These are phyloP conservation scores for Fusarium stilboides DNA, from an alignment of 2,329 filamentous ascomycete species.

Conservation along the genomic window DNA sequence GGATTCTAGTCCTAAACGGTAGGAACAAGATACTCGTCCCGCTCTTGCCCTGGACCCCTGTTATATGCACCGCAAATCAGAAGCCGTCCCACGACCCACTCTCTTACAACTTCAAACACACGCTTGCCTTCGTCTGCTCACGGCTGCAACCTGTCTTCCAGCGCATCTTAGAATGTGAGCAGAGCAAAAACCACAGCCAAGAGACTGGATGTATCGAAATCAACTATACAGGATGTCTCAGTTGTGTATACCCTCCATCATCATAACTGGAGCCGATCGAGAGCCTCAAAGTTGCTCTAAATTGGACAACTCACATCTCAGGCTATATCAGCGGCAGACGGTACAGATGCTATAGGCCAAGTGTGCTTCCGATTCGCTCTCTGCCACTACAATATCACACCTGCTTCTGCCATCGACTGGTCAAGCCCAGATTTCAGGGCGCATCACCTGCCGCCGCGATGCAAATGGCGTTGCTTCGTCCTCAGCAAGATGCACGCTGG, in stretches of 20 bases:
- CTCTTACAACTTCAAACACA: slow-evolving; percentile 51
- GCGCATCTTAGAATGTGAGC: slow-evolving; percentile 20
- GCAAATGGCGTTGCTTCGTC: slow-evolving; percentile 44
- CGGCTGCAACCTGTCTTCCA: slow-evolving; percentile 31
- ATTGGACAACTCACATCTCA: slow-evolving; percentile 23
- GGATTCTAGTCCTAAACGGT: slow-evolving; percentile 47
- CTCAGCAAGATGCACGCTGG: slow-evolving; percentile 33
- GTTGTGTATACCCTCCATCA: slow-evolving; percentile 44
- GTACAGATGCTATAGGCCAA: slow-evolving; percentile 23
- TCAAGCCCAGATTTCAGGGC: slow-evolving; percentile 25
- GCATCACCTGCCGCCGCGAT: slow-evolving; percentile 29
- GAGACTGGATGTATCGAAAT: slow-evolving; percentile 17
- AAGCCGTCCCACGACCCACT: slow-evolving; percentile 28
- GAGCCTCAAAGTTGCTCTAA: slow-evolving; percentile 26
- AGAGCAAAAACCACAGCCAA: slow-evolving; percentile 29
- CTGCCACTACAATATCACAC: slow-evolving; percentile 26
- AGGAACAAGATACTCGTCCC: slow-evolving; percentile 44
- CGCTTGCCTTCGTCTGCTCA: slow-evolving; percentile 40
- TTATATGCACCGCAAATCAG: slow-evolving; percentile 45
- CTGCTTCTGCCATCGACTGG: slow-evolving; percentile 16
- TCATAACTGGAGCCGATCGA: slow-evolving; percentile 13
- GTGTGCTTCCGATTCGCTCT: slow-evolving; percentile 31
- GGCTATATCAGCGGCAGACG: slow-evolving; percentile 39
- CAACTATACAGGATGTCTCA: slow-evolving; percentile 18
- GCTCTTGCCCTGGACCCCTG: slow-evolving; percentile 40